A percentile compares a stretch with the other conserved stretches of the same genome.
phyloP scores from a whole-genome alignment of 2,329 filamentous ascomycete genomes.

The Sclerotiophoma versabilis region DNA sequence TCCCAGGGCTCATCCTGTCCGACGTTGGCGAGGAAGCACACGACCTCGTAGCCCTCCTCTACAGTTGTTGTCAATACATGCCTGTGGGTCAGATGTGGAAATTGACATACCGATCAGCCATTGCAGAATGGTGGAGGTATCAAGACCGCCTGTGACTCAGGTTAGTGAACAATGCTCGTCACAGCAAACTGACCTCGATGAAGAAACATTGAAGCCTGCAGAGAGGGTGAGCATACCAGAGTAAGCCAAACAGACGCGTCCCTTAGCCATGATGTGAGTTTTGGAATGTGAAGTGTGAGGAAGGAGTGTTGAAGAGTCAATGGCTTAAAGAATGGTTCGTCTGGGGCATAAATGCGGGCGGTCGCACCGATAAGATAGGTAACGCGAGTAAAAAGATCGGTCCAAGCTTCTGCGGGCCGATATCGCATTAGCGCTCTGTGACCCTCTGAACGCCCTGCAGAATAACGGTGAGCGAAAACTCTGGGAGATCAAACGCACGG shows the following conservation, averaged over 20 bases:
- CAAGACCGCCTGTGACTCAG: conserved; percentile 59
- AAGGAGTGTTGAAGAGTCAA: conserved; percentile 26
- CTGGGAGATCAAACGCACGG: neutral
- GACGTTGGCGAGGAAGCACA: conserved; percentile 63
- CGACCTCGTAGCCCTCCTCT: conserved; percentile 67
- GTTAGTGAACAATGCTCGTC: conserved; percentile 27
- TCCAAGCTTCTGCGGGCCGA: conserved; percentile 31
- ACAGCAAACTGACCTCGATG: neutral
- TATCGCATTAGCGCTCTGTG: conserved; percentile 17
- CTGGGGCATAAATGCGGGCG: conserved; percentile 22
- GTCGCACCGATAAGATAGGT: conserved; percentile 25
- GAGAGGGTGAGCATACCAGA: conserved; percentile 43
- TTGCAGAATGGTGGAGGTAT: conserved; percentile 60
- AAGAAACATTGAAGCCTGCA: neutral
- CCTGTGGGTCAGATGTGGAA: neutral
- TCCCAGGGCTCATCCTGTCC: conserved; percentile 67
- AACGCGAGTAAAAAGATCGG: conserved; percentile 23
- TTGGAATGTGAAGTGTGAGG: conserved; percentile 10
- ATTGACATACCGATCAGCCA: conserved; percentile 45
- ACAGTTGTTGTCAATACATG: conserved; percentile 13
- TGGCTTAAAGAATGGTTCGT: conserved; percentile 21
- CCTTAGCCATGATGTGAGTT: conserved; percentile 45
- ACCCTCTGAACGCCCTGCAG: conserved; percentile 9
- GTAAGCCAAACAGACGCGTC: conserved; percentile 59
- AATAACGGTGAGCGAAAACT: conserved; percentile 12